Conservation (phyloP, 345 rosid species). For the Physaria fendleri region DNA sequence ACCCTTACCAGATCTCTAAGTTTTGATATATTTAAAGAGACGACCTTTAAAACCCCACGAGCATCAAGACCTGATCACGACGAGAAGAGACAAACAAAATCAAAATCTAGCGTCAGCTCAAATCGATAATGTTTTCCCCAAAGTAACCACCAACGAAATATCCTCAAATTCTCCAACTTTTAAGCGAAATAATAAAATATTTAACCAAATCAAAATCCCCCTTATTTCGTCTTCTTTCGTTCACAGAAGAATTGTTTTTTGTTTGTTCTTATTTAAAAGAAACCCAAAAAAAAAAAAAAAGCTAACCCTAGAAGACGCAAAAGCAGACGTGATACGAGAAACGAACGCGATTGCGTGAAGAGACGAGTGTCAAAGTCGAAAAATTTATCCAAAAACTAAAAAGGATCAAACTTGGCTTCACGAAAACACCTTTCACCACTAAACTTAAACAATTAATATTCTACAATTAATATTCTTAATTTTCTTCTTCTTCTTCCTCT, state of each 20-base stretch:
- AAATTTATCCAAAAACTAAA: slow-evolving; percentile 1
- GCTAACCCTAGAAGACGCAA: slow-evolving; percentile 31
- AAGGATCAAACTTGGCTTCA: slow-evolving; percentile 41
- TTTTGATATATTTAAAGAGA: background rate
- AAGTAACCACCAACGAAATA: slow-evolving; percentile 16
- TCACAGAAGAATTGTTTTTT: background rate
- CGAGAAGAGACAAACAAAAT: slow-evolving; percentile 2
- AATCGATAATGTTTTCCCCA: slow-evolving; percentile 12
- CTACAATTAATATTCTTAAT: slow-evolving; percentile 10
- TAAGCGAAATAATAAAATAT: slow-evolving; percentile 5
- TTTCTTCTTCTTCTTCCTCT: slow-evolving; percentile 4
- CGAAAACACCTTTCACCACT: slow-evolving; percentile 37
- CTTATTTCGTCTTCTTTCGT: slow-evolving; percentile 6
- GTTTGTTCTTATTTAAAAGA: background rate
- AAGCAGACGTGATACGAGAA: slow-evolving; percentile 32
- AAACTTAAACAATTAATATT: slow-evolving; percentile 3
- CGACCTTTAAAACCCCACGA: background rate
- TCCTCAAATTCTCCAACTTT: slow-evolving; percentile 21
- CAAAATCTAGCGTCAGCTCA: slow-evolving; percentile 10
- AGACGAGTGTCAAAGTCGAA: slow-evolving; percentile 32
- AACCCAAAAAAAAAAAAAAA: background rate
- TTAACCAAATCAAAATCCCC: slow-evolving; percentile 9
- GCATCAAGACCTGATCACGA: slow-evolving; percentile 9
- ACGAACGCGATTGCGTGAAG: slow-evolving; percentile 49
- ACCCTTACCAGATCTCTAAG: slow-evolving; percentile 16